These are phyloP conservation scores for Neohortaea acidophila DNA, from an alignment of 495 filamentous ascomycete species.

Conservation along the genomic window DNA sequence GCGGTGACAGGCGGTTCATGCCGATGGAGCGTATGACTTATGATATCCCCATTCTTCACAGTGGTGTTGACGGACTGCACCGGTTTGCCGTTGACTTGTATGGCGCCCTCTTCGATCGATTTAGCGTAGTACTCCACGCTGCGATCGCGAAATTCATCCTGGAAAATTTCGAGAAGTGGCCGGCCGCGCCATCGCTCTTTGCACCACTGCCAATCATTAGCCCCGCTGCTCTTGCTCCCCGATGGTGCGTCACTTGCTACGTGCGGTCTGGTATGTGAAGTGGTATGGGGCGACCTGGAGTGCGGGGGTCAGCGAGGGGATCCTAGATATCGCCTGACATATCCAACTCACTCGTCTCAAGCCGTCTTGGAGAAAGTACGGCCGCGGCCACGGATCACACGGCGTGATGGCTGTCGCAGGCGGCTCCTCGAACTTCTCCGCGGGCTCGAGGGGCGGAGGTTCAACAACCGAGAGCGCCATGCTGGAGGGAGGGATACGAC, in stretches of 20 bases:
- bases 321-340: neutral
- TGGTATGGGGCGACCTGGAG: conserved; percentile 63
- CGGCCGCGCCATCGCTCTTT: conserved; percentile 79
- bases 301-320: neutral
- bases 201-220: conserved; percentile 20
- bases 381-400: conserved; percentile 49
- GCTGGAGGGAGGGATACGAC: conserved; percentile 30
- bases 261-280: conserved; percentile 73
- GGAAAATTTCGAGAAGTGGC: conserved; percentile 62
- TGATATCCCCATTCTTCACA: conserved; percentile 66
- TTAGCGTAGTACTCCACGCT: conserved; percentile 77
- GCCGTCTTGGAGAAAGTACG: conserved; percentile 66
- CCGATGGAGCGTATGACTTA: conserved; percentile 86
- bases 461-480: conserved; percentile 44
- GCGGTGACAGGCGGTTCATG: conserved; percentile 86
- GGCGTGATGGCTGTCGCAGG: conserved; percentile 45
- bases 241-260: conserved; percentile 2
- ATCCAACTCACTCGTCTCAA: conserved; percentile 39
- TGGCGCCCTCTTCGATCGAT: conserved; percentile 62
- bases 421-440: conserved; percentile 23
- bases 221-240: neutral
- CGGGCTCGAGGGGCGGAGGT: conserved; percentile 11
- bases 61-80: conserved; percentile 38
- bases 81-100: conserved; percentile 55
- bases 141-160: conserved; percentile 73